Evolutionary conservation across 352 stramenopile genomes (phyloP), one percentile per base, ranked within the genome.

Genomic region (Pythium vanterpoolii): DNA sequence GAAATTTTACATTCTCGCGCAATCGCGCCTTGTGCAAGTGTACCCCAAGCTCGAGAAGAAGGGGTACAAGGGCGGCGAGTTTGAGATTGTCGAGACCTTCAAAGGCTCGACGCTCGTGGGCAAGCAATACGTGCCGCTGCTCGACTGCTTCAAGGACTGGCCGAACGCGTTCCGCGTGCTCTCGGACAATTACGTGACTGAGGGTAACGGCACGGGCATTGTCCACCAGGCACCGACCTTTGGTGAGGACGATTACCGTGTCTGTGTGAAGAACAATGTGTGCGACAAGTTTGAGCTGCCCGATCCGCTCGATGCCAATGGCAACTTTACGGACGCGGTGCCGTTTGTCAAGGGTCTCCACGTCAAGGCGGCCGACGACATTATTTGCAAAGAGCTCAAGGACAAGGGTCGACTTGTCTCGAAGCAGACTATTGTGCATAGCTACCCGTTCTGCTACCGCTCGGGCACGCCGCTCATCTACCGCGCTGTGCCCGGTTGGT

Each of bases 381-480:
- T 93, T 3, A 96, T 99, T 30, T 99, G 96, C 74, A 83, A 92
- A 42, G 68, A 94, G 8, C 70, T 99, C 16, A 99, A 99, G 77
- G 85, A 79, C 3, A 79, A 81, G 27, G 97, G 93, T 42, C 85
- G 95, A n/a, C 80, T 99, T 21, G 81, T 99, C 9, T 91, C 97
- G 30, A 99, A 99, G 76, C 93, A 93, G 68, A 95, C 89, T 54
- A 93, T 99, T 50, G 87, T 96, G 61, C 98, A 99, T 89, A 98
- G 87, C 60, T 99, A 99, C 76, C 98, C 98, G 24, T 99, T 99
- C 83, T 99, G 98, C 80, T 99, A 98, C 94, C 86, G 98, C 64
- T 99, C 95, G n/a, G 97, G 99, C 67, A 99, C 98, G 36, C 98
- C 98, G 24, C 79, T 99, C 36, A 99, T 99, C 77, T 99, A 99